A percentile compares a stretch with the other conserved stretches of the same genome.
Conservation (phyloP, 768 basidiomycete species). For the Tephrocybe rancida region DNA sequence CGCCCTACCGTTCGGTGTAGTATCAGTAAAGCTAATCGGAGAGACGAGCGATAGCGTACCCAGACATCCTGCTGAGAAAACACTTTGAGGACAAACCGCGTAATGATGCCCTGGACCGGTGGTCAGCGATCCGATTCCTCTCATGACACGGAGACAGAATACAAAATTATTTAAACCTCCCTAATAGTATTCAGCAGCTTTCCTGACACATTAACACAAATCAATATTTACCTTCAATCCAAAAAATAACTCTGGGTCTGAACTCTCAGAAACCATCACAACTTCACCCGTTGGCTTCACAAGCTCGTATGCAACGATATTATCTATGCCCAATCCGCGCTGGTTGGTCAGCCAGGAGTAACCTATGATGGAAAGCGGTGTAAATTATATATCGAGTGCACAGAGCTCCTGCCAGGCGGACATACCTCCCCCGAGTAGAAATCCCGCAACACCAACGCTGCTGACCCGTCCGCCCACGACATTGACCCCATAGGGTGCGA, state of each 20-base stretch:
- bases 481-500: slow-evolving; percentile 48
- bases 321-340: slow-evolving; percentile 59
- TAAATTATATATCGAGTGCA: slow-evolving; percentile 26
- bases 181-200: neutral
- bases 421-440: slow-evolving; percentile 60
- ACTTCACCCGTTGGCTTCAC: slow-evolving; percentile 56
- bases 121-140: neutral
- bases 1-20: slow-evolving; percentile 53
- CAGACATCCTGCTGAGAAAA: slow-evolving; percentile 59
- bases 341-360: slow-evolving; percentile 68
- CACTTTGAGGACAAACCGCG: slow-evolving; percentile 53
- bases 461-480: slow-evolving; percentile 63
- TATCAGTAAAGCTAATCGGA: neutral
- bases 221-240: slow-evolving; percentile 32
- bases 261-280: slow-evolving; percentile 30
- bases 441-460: slow-evolving; percentile 61
- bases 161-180: neutral
- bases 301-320: slow-evolving; percentile 51
- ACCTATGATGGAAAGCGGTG: slow-evolving; percentile 34
- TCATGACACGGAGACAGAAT: neutral
- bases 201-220: neutral
- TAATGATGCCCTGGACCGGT: slow-evolving; percentile 53
- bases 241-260: slow-evolving; percentile 40
- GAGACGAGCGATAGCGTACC: slow-evolving; percentile 34
- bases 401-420: slow-evolving; percentile 38